Conservation (phyloP, 169 alveolate species). For the Plasmodium vivax region DNA sequence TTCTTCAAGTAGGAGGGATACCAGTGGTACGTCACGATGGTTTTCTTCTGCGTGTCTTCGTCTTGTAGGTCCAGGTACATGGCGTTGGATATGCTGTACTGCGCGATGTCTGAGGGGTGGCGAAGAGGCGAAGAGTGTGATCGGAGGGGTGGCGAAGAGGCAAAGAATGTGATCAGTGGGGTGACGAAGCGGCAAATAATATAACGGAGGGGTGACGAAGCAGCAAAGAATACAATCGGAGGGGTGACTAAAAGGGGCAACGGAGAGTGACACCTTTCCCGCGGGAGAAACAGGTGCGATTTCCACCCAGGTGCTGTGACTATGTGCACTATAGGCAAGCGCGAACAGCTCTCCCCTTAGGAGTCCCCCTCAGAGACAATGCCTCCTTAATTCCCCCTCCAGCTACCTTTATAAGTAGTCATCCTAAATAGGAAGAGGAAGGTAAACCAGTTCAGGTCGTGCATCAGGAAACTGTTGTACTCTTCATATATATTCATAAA, state of each 20-base stretch:
- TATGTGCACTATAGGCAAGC: not conserved
- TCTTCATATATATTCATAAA: conserved; percentile 33
- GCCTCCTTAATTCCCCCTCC: not conserved
- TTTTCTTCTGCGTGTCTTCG: conserved; percentile 1
- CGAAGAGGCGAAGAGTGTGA: not conserved
- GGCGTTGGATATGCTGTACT: conserved; percentile 38
- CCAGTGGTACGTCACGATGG: conserved; percentile 41
- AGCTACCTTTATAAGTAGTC: conserved; percentile 39
- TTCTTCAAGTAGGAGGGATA: conserved; percentile 40
- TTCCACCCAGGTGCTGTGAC: not conserved
- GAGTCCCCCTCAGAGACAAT: not conserved
- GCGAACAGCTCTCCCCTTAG: not conserved
- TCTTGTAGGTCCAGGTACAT: conserved; percentile 12
- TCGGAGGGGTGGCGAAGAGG: not conserved
- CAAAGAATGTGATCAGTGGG: not conserved
- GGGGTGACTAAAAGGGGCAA: not conserved
- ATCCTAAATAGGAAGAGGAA: conserved; percentile 42
- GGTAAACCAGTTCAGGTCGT: conserved; percentile 58
- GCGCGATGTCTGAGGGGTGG: conserved; percentile 5
- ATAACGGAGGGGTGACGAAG: not conserved
- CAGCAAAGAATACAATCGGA: not conserved
- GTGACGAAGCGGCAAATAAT: not conserved
- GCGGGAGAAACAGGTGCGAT: not conserved
- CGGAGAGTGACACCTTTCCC: not conserved
- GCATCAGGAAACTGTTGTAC: conserved; percentile 46